Conservation (phyloP, 306 rosid genomes). For the apple (Malus domestica) region ASM211411v1 NC_041796.1:31082501-31083000, state of each 20-base stretch:
- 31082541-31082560: neutral
- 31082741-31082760: neutral
- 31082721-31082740: neutral
- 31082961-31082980: too few relatives aligned
- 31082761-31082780: neutral
- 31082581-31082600: neutral
- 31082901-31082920: too few relatives aligned
- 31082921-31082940: too few relatives aligned
- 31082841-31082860: too few relatives aligned
- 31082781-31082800: neutral
- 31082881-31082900: too few relatives aligned
- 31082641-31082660: neutral
- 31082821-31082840: neutral
- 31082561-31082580: neutral
- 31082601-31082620: neutral
- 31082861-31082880: too few relatives aligned
- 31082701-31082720: neutral
- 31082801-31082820: neutral
- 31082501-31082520: neutral
- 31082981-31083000: too few relatives aligned
- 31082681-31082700: neutral
- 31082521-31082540: neutral
- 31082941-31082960: too few relatives aligned
- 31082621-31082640: neutral
- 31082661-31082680: constrained; percentile 6